Evolutionary conservation across 1,284 basidiomycete species (phyloP).

Genomic region (Athelia psychrophila): DNA sequence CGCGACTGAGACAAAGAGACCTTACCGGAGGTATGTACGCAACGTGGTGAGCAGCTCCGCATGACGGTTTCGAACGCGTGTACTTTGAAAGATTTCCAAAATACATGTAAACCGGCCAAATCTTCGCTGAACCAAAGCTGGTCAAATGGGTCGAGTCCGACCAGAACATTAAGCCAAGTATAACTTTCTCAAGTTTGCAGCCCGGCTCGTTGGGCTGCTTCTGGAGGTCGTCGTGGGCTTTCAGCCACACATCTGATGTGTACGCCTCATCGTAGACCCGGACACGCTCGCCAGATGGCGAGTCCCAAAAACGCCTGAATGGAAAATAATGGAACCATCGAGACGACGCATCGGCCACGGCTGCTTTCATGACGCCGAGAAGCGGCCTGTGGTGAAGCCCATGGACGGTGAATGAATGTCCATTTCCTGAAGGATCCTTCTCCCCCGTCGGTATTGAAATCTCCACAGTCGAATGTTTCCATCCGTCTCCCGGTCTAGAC

Average conservation of each 20-base stretch:
- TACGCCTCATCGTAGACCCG: constrained; percentile 29
- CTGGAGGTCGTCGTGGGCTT: constrained; percentile 21
- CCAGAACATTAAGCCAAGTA: constrained; percentile 17
- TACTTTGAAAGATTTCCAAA: constrained; percentile 28
- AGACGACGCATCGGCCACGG: too few relatives aligned
- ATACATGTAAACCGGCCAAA: constrained; percentile 18
- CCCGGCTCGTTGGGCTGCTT: constrained; percentile 7
- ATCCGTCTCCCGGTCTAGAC: too few relatives aligned
- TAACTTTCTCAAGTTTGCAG: constrained; percentile 15
- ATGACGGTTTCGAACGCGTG: constrained; percentile 14
- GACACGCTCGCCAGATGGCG: constrained; percentile 8
- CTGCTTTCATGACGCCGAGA: too few relatives aligned
- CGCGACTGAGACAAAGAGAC: neutral
- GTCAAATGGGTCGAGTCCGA: constrained; percentile 20
- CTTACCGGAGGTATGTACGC: constrained; percentile 27
- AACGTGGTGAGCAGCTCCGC: constrained; percentile 21
- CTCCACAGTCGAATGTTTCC: too few relatives aligned
- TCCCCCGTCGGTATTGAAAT: too few relatives aligned
- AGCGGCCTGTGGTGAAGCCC: too few relatives aligned
- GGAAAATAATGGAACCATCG: too few relatives aligned
- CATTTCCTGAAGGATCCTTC: too few relatives aligned
- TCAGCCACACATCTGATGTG: constrained; percentile 23
- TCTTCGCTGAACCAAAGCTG: constrained; percentile 11
- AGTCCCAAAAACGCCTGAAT: too few relatives aligned
- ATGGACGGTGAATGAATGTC: constrained; percentile 21